Conservation (phyloP, 2,329 filamentous ascomycete species). For the Zasmidium citrigriseum region DNA sequence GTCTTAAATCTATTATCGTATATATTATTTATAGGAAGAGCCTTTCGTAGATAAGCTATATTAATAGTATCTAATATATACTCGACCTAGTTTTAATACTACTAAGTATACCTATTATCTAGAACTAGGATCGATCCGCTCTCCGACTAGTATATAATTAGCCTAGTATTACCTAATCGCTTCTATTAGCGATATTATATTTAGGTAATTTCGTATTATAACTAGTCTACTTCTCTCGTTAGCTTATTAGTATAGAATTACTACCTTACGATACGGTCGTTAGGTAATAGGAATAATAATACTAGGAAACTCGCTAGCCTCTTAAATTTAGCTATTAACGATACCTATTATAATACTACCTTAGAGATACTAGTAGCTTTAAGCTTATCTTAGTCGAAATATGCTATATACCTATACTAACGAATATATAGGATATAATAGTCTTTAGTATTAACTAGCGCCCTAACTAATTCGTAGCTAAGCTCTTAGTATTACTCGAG, state of each 20-base stretch:
- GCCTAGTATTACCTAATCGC: conserved; percentile 55
- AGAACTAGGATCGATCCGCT: conserved; percentile 55
- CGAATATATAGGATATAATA: conserved; percentile 68
- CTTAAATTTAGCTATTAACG: conserved; percentile 49
- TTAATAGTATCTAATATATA: conserved; percentile 68
- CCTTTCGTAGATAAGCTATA: conserved; percentile 55
- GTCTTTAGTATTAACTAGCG: conserved; percentile 66
- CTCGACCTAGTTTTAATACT: conserved; percentile 53
- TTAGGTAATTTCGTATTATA: conserved; percentile 62
- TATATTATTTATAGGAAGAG: conserved; percentile 37
- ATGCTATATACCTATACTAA: conserved; percentile 48
- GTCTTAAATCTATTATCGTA: conserved; percentile 63
- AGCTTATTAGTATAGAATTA: conserved; percentile 17
- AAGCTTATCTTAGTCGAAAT: conserved; percentile 36
- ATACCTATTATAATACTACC: conserved; percentile 41
- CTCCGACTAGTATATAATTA: conserved; percentile 61
- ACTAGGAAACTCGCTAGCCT: conserved; percentile 64
- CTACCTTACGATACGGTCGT: conserved; percentile 46
- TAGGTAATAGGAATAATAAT: conserved; percentile 60
- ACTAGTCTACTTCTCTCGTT: conserved; percentile 50
- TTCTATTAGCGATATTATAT: conserved; percentile 53
- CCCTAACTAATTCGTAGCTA: conserved; percentile 56
- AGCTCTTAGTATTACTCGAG: conserved; percentile 46
- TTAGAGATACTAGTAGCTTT: not conserved
- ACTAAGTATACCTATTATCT: conserved; percentile 57